Evolutionary conservation across 1,284 basidiomycete species (phyloP), one percentile per base, ranked within the genome.

Genomic region (Ganoderma boninense): DNA sequence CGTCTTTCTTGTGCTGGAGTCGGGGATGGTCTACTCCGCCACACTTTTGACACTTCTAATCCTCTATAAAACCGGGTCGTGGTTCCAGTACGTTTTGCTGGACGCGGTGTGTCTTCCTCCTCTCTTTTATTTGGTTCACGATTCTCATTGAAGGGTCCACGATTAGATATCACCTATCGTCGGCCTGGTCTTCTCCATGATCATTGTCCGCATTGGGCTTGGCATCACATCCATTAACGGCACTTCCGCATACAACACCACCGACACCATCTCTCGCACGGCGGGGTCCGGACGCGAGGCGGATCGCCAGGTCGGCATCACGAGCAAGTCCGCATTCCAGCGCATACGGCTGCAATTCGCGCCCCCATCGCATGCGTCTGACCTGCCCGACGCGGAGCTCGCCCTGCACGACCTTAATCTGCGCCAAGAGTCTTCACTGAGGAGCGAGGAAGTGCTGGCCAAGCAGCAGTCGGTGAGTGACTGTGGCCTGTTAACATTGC

Each of bases 1-100:
- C 76, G 20, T 82, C 49, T 73, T 81, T 46, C 78, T 84, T 32
- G 78, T 84, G 35, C 75, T 85, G 49, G 84, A 84, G 70, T 83
- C 82, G n/a, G 83, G 84, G n/a, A 79, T 80, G 4, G 79, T 84
- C 23, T 84, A 84, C 71, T 83, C 82, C 1, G 74, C 73, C 32
- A 80, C 80, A 4, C 77, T 84, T 18, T 73, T 81, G 32, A 71
- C 76, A 8, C 74, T 84, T 29, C 76, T 84, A 11, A 76, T 82
- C 23, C 70, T 82, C 14, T 84, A 82, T 72, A 75, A 79, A 64
- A 71, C 73, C 10, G 74, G 78, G 29, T 80, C 79, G 8, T 83
- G 80, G 77, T 79, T 80, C 63, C 82, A 83, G 67, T 84, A 84
- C 68, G 76, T 83, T n/a, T 65, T 83, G 18, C 71, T 84, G 6